A percentile compares a stretch with the other conserved stretches of the same genome.
These are phyloP conservation scores for Ustilago sp. DNA, from an alignment of 1,284 basidiomycete species.

Conservation along the genomic window DNA sequence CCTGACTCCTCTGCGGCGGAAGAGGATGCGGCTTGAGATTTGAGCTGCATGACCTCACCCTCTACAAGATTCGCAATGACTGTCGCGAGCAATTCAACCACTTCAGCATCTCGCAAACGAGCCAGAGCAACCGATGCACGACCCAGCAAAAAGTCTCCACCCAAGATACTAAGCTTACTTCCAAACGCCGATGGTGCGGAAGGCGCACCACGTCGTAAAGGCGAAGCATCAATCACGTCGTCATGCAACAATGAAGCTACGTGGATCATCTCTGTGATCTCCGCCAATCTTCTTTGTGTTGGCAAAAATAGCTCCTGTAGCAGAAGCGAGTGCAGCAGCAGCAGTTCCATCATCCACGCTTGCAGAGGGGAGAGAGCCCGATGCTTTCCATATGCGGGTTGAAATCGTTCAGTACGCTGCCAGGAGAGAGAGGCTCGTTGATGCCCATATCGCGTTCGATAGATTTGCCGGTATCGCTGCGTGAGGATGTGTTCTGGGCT, in stretches of 20 bases:
- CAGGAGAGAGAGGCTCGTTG: conserved; percentile 78
- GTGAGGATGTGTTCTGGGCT: conserved; percentile 58
- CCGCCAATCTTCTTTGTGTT: conserved; percentile 89
- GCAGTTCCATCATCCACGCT: conserved; percentile 15
- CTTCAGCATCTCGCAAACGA: conserved; percentile 85
- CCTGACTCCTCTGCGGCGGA: conserved; percentile 10
- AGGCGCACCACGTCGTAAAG: conserved; percentile 82
- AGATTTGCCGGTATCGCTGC: conserved; percentile 57
- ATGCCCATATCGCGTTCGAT: conserved; percentile 70
- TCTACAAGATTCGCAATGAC: conserved; percentile 96
- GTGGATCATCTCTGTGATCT: conserved; percentile 99
- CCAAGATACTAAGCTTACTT: conserved; percentile 95
- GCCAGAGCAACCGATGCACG: conserved; percentile 89
- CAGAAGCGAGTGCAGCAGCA: conserved; percentile 19
- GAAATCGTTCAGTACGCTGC: conserved; percentile 84
- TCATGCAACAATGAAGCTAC: conserved; percentile 95
- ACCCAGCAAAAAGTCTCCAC: conserved; percentile 94
- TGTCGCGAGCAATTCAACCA: conserved; percentile 90
- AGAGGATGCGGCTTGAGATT: conserved; percentile 49
- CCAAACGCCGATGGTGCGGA: conserved; percentile 89
- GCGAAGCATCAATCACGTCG: conserved; percentile 89
- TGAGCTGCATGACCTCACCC: conserved; percentile 92
- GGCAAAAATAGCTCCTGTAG: conserved; percentile 74
- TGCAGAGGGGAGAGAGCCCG: conserved; percentile 17
- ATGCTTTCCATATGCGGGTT: conserved; percentile 74